Evolutionary conservation across 2,329 filamentous ascomycete species (phyloP).

Genomic region (Fusarium foetens): DNA sequence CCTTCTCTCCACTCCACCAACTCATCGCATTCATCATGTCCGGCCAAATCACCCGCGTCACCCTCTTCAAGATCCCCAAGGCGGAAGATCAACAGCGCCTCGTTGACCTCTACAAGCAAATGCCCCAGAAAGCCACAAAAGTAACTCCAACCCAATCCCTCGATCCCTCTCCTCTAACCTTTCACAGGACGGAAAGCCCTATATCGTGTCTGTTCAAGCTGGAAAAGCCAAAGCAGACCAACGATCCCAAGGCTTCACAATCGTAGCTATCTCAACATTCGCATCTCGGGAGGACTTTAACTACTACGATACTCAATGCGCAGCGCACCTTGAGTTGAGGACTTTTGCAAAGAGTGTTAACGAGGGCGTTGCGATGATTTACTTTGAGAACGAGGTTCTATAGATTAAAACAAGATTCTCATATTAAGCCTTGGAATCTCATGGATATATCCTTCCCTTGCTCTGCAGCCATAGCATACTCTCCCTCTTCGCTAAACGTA

Average conservation of each 20-base stretch:
- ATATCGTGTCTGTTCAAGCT: constrained; percentile 64
- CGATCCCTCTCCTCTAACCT: fast-evolving
- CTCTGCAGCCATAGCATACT: constrained; percentile 4
- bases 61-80: constrained; percentile 52
- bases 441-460: constrained; percentile 47
- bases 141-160: constrained; percentile 14
- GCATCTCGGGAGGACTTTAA: constrained; percentile 67
- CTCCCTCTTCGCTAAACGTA: constrained; percentile 22
- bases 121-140: constrained; percentile 48
- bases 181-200: constrained; percentile 67
- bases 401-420: not conserved
- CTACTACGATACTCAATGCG: constrained; percentile 65
- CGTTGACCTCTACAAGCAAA: constrained; percentile 46
- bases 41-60: constrained; percentile 45
- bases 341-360: constrained; percentile 47
- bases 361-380: constrained; percentile 62
- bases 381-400: constrained; percentile 50
- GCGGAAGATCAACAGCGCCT: constrained; percentile 47
- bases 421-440: constrained; percentile 49
- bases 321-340: constrained; percentile 48
- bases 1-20: not conserved
- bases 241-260: constrained; percentile 67
- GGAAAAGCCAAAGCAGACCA: constrained; percentile 62
- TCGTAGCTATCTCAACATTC: constrained; percentile 67
- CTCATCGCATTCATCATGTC: constrained; percentile 9